phyloP scores from a whole-genome alignment of 2,329 filamentous ascomycete genomes.

The Arachnomyces sp. region DNA sequence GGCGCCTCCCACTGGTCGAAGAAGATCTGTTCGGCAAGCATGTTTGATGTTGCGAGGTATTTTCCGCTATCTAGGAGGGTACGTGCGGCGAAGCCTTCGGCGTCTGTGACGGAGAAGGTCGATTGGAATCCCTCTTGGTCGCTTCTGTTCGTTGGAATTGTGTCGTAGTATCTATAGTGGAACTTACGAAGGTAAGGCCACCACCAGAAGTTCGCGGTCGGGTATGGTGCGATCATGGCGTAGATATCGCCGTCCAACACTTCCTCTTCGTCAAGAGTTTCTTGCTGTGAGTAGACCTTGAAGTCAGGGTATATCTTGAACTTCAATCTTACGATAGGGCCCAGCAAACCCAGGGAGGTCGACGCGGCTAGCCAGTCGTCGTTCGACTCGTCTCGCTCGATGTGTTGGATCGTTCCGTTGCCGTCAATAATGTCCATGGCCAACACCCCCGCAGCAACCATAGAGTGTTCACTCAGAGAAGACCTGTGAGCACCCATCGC shows the following conservation, averaged over 20 bases:
- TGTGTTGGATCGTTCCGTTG: conserved; percentile 34
- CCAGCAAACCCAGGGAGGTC: conserved; percentile 44
- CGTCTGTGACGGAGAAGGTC: conserved; percentile 43
- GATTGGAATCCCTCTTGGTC: conserved; percentile 45
- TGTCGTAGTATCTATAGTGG: conserved; percentile 48
- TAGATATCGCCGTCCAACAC: conserved; percentile 46
- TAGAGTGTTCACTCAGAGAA: conserved; percentile 42
- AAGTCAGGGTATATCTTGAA: conserved; percentile 46
- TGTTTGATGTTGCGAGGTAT: conserved; percentile 41
- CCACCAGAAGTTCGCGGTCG: conserved; percentile 49
- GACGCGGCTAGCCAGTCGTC: conserved; percentile 48
- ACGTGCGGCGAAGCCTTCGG: conserved; percentile 37
- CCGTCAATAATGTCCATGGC: conserved; percentile 46
- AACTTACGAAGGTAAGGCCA: conserved; percentile 47
- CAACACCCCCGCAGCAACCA: conserved; percentile 44
- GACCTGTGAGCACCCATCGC: conserved; percentile 48
- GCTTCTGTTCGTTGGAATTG: conserved; percentile 33
- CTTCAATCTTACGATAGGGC: conserved; percentile 43
- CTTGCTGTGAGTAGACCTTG: conserved; percentile 46
- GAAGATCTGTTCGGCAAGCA: conserved; percentile 44
- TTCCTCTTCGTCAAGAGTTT: conserved; percentile 42
- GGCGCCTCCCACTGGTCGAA: conserved; percentile 44
- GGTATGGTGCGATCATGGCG: conserved; percentile 43
- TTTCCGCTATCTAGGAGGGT: conserved; percentile 43
- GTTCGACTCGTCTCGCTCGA: conserved; percentile 36